Base-by-base conservation (phyloP, 176 grass and related monocot species). In the Saccharum spontaneum region DNA sequence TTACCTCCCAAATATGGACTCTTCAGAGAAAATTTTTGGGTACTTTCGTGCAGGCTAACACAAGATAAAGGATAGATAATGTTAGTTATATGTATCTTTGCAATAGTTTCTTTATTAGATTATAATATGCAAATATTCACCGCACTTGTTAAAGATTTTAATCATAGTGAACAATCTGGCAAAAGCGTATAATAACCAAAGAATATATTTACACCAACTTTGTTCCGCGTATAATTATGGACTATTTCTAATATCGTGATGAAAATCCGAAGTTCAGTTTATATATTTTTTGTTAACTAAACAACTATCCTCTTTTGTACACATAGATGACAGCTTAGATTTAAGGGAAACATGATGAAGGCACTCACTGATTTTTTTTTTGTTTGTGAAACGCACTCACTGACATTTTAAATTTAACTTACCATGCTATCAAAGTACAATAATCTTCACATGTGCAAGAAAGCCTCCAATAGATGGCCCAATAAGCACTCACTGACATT, bases 401-500 rank as follows among this genome's bases (percentile, higher is more conserved):
- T 60, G 46, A 49, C 4, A 49, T 49, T 49, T 15, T 12, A 16
- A 49, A 49, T 49, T 49, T 4, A 49, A 49, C 46, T 49, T 40
- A 40, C 8, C 39, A 59, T 30, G 0, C 38, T 12, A 86, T 39
- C 6, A 38, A 67, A 83, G 17, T 69, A 18, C 17, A 54, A 30
- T 77, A 10, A 43, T 69, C 1, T 73, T 57, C 76, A 94, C 92
- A 87, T 94, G 92, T 54, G 87, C 69, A 80, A 94, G 85, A 82
- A 92, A 94, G 57, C 92, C 92, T 80, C 92, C 92, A 45, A 94
- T 86, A 72, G 92, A 90, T 31, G 92, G 87, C 63, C 92, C 92
- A 31, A 95, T 26, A 84, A 95, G 16, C 50, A 18, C 48, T 49
- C 46, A 17, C 55, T 60, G 55, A 59, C 22, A n/a, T 59, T 59